Base-by-base conservation (phyloP, 495 filamentous ascomycete genomes). In the Cladorrhinum samala region DNA sequence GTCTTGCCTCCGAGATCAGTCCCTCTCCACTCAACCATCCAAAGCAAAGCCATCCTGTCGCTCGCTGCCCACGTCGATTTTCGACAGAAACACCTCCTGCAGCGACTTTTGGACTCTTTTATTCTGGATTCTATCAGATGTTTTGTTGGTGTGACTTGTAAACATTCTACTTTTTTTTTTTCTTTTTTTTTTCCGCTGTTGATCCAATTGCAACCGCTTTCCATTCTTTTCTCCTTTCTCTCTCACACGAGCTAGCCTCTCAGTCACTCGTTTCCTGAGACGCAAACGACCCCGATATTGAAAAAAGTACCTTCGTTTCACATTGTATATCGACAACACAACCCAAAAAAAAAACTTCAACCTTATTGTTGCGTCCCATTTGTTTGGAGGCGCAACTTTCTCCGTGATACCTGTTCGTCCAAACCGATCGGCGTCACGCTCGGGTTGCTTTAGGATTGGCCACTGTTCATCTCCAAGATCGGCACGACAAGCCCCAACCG, bases 191-290 rank as follows among this genome's bases (percentile, higher is more conserved):
- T 54, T 23, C 58, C 52, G 30, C 7, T 14, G 30, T 41, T 17
- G 39, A 41, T n/a, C n/a, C n/a, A 5, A 41, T n/a, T 17, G 11
- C 39, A 5, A 41, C 6, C 39, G 39, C 39, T 14, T 68, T 68
- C 55, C 63, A 55, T 71, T 74, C 68, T 54, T 64, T 67, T 61
- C 11, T 11, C 11, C 27, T 33, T 33, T 33, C 27, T 33, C 27
- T 33, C 27, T 33, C 5, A 6, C 27, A 33, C 39, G 73, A 77
- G 72, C 72, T 74, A 77, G 73, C 66, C 73, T 75, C 73, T 57
- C 59, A 63, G 70, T 71, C 74, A 69, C 72, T 77, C 74, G 73
- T 74, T 77, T 74, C 57, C 59, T 41, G 39, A 41, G 17, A 41
- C 39, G 39, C 5, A 14, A 4, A 18, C 39, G 11, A 18, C 39